Evolutionary conservation across 2,329 filamentous ascomycete species (phyloP).

Genomic region (Lasiodiplodia theobromae): DNA sequence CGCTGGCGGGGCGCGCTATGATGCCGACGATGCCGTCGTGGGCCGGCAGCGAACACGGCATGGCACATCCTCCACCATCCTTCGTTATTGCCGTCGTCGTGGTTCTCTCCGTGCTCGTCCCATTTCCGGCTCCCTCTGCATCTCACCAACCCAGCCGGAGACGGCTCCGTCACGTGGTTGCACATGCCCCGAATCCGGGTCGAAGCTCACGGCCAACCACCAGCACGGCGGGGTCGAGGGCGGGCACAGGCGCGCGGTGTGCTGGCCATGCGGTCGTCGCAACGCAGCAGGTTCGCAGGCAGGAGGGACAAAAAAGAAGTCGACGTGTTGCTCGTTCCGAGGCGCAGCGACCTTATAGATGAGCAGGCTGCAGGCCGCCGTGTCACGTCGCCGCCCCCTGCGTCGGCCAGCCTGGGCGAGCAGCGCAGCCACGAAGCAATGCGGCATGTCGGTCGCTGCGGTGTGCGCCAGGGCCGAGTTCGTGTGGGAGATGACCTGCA

Average conservation of each 20-base stretch:
- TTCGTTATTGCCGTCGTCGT: conserved; percentile 4
- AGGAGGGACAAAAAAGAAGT: conserved; percentile 20
- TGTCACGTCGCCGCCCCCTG: conserved; percentile 14
- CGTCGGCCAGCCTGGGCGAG: background rate
- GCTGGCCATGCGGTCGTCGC: conserved; percentile 7
- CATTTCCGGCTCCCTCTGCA: background rate
- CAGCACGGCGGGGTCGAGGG: background rate
- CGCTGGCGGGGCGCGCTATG: background rate
- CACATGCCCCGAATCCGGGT: conserved; percentile 6
- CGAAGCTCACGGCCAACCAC: conserved; percentile 1
- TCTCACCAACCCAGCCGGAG: background rate
- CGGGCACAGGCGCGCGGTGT: conserved; percentile 11
- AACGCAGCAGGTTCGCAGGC: background rate
- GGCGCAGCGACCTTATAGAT: conserved; percentile 24
- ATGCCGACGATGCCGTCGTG: conserved; percentile 1
- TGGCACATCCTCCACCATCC: background rate
- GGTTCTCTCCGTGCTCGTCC: background rate
- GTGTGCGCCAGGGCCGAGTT: background rate
- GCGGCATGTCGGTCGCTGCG: conserved; percentile 3
- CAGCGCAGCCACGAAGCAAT: conserved; percentile 16
- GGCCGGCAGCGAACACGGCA: background rate
- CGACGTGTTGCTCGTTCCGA: conserved; percentile 21
- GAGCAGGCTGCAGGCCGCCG: conserved; percentile 10
- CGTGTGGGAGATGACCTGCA: conserved; percentile 2
- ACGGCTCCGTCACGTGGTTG: conserved; percentile 7